Evolutionary conservation across 129 eudicot species (phyloP).

Genomic region (Glebionis coronaria): DNA sequence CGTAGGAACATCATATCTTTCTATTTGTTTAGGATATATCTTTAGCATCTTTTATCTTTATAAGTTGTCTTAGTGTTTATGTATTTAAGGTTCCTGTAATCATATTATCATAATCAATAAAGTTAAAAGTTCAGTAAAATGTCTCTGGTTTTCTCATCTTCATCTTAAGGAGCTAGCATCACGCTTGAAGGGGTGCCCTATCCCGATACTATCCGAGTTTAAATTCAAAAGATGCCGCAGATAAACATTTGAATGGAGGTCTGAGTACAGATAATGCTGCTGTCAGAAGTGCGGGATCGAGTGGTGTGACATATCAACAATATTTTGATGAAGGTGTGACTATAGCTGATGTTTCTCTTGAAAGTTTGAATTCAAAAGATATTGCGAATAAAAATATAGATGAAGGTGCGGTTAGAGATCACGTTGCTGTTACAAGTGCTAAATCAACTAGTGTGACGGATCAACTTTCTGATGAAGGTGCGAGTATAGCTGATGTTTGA

Average conservation of each 20-base stretch:
- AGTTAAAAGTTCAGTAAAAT: too few species aligned
- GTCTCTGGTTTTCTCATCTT: too few species aligned
- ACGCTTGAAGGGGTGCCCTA: too few species aligned
- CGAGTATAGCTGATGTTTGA: not conserved
- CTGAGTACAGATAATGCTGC: not conserved
- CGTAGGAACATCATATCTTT: too few species aligned
- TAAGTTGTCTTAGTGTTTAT: too few species aligned
- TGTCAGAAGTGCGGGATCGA: not conserved
- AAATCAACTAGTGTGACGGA: not conserved
- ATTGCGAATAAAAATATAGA: not conserved
- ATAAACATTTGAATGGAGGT: not conserved
- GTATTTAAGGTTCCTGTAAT: too few species aligned
- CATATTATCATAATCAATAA: too few species aligned
- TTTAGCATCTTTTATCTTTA: too few species aligned
- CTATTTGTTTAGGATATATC: too few species aligned
- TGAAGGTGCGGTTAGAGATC: not conserved
- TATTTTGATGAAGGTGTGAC: constrained; percentile 6
- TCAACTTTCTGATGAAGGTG: constrained; percentile 12
- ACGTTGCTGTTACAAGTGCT: not conserved
- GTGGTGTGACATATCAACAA: constrained; percentile 11
- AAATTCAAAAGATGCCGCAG: not conserved
- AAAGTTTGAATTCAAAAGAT: not conserved
- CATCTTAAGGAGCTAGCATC: constrained; percentile 16
- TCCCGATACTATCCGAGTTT: too few species aligned
- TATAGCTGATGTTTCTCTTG: constrained; percentile 9